These are phyloP conservation scores for Persicaria tinctoria DNA, from an alignment of 148 eudicot species.

Conservation along the genomic window DNA sequence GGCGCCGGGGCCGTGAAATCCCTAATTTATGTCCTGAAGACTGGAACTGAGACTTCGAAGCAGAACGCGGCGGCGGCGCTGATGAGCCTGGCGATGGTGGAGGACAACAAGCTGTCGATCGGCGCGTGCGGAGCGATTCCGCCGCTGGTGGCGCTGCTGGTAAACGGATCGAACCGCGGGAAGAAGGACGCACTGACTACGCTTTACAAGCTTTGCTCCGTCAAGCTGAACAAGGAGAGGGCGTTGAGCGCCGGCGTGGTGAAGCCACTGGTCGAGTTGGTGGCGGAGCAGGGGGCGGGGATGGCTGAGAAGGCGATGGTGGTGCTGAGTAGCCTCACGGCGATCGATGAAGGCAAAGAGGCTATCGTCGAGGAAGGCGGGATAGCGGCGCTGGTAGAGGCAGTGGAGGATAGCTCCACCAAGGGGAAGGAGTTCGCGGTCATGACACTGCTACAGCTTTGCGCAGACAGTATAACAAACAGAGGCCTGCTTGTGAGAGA, in stretches of 20 bases:
- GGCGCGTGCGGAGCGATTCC: constrained; percentile 91
- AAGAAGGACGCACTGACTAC: constrained; percentile 90
- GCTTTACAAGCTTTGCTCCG: constrained; percentile 65
- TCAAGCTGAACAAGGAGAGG: constrained; percentile 61
- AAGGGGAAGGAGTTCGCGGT: constrained; percentile 95
- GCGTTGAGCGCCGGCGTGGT: constrained; percentile 79
- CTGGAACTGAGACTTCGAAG: constrained; percentile 73
- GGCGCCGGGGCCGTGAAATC: constrained; percentile 57
- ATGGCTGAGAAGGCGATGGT: constrained; percentile 90
- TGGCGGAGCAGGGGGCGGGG: constrained; percentile 47
- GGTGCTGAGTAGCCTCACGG: constrained; percentile 70
- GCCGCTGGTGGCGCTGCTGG: constrained; percentile 54
- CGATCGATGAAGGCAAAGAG: constrained; percentile 35
- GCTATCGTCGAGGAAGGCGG: constrained; percentile 81
- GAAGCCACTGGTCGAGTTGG: constrained; percentile 58
- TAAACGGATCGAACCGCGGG: constrained; percentile 53
- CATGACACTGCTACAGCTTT: constrained; percentile 55
- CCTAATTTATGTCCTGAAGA: constrained; percentile 61
- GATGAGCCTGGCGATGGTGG: constrained; percentile 61
- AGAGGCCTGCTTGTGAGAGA: constrained; percentile 68
- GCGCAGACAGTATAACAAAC: constrained; percentile 47
- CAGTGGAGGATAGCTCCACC: constrained; percentile 55
- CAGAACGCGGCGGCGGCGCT: constrained; percentile 83
- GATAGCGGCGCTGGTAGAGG: constrained; percentile 68
- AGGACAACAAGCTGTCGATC: constrained; percentile 60